Conservation (phyloP, 352 stramenopile species). For the Globisporangium sylvaticum region DNA sequence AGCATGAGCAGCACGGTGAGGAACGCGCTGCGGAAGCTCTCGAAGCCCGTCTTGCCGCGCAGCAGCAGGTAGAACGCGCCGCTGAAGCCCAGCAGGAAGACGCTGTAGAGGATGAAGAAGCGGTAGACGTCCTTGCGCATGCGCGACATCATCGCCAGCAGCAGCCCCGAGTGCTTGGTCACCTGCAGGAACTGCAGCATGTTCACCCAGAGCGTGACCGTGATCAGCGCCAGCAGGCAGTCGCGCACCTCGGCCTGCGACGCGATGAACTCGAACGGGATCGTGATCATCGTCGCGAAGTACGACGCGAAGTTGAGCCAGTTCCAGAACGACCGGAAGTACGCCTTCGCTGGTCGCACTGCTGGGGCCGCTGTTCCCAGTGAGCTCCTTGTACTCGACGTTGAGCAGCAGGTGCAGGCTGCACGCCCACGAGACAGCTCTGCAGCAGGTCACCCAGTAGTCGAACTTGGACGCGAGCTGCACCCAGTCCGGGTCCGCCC, state of each 20-base stretch:
- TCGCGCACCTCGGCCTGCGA: conserved; percentile 32
- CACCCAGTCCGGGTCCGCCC: conserved; percentile 49
- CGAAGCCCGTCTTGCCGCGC: conserved; percentile 44
- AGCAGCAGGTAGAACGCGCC: conserved; percentile 72
- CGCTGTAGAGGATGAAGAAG: conserved; percentile 66
- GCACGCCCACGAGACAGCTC: conserved; percentile 44
- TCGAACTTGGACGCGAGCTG: conserved; percentile 32
- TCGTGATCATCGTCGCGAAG: conserved; percentile 35
- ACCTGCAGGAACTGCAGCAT: conserved; percentile 70
- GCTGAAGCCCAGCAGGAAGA: conserved; percentile 70
- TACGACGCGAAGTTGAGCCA: conserved; percentile 53
- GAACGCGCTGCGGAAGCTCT: conserved; percentile 58
- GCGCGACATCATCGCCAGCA: conserved; percentile 78
- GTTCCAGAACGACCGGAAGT: conserved; percentile 64
- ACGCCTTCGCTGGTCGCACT: conserved; percentile 17
- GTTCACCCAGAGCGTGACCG: conserved; percentile 64
- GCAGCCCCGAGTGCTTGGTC: conserved; percentile 45
- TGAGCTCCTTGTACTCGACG: conserved; percentile 48
- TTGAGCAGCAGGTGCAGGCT: conserved; percentile 48
- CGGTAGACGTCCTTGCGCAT: conserved; percentile 67
- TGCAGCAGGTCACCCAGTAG: conserved; percentile 35
- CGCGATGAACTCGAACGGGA: conserved; percentile 45
- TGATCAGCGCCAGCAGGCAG: conserved; percentile 48
- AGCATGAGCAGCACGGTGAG: conserved; percentile 77
- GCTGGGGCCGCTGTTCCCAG: conserved; percentile 10